These are phyloP conservation scores for Solanum chilense DNA, from an alignment of 257 asterid species.

Conservation along the genomic window DNA sequence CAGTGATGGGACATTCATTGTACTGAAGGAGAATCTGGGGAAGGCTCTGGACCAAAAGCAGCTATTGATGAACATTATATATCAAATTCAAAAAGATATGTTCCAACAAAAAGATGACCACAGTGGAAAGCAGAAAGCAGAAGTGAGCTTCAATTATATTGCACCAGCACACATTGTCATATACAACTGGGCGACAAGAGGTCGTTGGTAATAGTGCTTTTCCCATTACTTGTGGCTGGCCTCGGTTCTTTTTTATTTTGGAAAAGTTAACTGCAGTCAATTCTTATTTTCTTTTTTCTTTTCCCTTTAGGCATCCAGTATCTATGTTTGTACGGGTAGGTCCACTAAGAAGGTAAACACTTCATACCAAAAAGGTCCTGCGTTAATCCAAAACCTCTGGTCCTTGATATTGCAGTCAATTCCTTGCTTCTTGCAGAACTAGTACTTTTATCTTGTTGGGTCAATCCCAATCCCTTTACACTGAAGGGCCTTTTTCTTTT, in stretches of 20 bases:
- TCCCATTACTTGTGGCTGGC: neutral
- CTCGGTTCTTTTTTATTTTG: neutral
- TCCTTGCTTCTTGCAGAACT: neutral
- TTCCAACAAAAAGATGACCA: neutral
- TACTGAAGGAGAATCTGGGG: neutral
- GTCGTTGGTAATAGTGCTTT: neutral
- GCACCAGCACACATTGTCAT: neutral
- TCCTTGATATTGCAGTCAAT: neutral
- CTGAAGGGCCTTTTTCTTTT: neutral
- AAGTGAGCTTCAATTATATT: neutral
- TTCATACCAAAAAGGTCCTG: neutral
- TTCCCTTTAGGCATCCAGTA: neutral
- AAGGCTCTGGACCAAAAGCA: neutral
- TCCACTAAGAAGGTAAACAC: neutral
- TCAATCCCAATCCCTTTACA: neutral
- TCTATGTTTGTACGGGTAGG: neutral
- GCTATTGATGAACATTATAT: neutral
- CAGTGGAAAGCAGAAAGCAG: neutral
- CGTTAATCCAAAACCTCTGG: neutral
- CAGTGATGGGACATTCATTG: neutral
- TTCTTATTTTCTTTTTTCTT: neutral
- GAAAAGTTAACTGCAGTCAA: neutral
- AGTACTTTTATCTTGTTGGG: neutral
- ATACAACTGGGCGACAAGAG: neutral
- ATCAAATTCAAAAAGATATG: neutral